Evolutionary conservation across 768 basidiomycete genomes (phyloP).

Genomic region (Calocybe indica): DNA sequence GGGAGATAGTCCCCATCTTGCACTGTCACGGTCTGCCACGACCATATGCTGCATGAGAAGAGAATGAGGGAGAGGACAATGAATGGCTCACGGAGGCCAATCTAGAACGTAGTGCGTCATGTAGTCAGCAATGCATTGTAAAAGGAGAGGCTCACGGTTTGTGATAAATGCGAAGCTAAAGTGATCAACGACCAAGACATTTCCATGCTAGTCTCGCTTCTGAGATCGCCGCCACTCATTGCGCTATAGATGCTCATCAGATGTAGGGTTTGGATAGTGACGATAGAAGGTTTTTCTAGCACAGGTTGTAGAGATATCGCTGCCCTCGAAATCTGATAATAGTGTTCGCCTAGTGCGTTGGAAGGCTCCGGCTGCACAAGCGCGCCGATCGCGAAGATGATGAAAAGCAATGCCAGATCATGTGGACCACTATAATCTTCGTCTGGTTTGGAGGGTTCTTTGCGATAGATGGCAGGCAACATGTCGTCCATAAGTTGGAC

Average conservation of each 20-base stretch:
- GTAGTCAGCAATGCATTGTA: not conserved
- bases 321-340: slow-evolving; percentile 57
- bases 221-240: slow-evolving; percentile 60
- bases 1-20: slow-evolving; percentile 54
- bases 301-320: slow-evolving; percentile 65
- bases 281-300: slow-evolving; percentile 63
- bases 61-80: not conserved
- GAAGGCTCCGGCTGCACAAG: slow-evolving; percentile 31
- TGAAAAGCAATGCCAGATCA: slow-evolving; percentile 42
- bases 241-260: slow-evolving; percentile 65
- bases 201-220: slow-evolving; percentile 64
- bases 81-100: slow-evolving; percentile 58
- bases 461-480: slow-evolving; percentile 32
- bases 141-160: slow-evolving; percentile 40
- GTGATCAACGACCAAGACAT: slow-evolving; percentile 64
- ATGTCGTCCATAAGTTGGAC: slow-evolving; percentile 40
- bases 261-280: slow-evolving; percentile 66
- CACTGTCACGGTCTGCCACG: slow-evolving; percentile 55
- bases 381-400: slow-evolving; percentile 48
- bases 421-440: slow-evolving; percentile 40
- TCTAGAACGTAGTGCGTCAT: slow-evolving; percentile 24
- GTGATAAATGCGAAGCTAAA: slow-evolving; percentile 59
- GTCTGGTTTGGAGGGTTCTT: slow-evolving; percentile 6
- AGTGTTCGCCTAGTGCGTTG: slow-evolving; percentile 51
- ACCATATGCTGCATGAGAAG: not conserved